Base-by-base conservation (phyloP, 768 basidiomycete species). In the Tylopilus vinaceipallidus region DNA sequence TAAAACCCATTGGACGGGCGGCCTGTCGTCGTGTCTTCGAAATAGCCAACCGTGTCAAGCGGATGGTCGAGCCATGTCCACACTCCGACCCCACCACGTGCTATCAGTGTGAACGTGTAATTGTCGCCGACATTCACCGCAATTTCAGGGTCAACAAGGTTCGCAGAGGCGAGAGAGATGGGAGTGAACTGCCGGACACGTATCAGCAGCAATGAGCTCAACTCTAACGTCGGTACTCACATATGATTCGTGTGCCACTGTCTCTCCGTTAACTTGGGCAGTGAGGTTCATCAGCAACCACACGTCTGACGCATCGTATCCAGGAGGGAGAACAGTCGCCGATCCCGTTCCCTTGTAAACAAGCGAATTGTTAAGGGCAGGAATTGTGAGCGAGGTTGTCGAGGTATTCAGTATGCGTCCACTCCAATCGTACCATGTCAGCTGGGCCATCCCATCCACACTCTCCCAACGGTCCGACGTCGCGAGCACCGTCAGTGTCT, bases 1-100 rank as follows among this genome's bases (percentile, higher is more conserved):
- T 75, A 80, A 61, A 80, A 82, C 3, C 77, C 80, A 47, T 82
- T 82, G 14, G 68, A 63, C 0, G 78, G 76, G 5, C 66, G 19
- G 0, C 69, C 71, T 0, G 74, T 80, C 7, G 52, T 44, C 20
- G 57, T 61, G 51, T 81, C 79, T 30, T 75, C 63, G 58, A 83
- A 83, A 36, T 74, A 65, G 9, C 81, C 81, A 1, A 81, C 66
- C 0, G 78, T 82, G n/a, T 77, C 78, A 0, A 69, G 64, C 0
- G 80, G 80, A 61, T 82, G 80, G 46, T 82, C 81, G 2, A 83
- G 66, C 80, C 81, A 82, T 5, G 80, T 76, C 76, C 78, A 82
- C 1, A 74, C 67, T 0, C 75, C 80, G 5, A 82, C 81, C 0
- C 80, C 81, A 12, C 77, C 75, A 37, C 64, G 62, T 2, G 80